Base-by-base conservation (phyloP, 345 rosid genomes). In the Salix purpurea region DNA sequence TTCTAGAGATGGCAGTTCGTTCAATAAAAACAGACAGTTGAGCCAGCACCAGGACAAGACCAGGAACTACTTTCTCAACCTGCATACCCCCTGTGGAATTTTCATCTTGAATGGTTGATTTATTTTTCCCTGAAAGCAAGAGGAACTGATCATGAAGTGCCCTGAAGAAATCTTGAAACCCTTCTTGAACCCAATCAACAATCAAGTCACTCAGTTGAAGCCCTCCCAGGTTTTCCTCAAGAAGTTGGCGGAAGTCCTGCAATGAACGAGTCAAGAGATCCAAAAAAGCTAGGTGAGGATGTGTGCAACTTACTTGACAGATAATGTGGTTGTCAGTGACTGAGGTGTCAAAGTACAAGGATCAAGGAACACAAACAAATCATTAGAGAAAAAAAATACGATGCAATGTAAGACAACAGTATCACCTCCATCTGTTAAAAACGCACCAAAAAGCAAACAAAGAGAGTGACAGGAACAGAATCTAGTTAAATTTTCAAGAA, bases 121-220 rank as follows among this genome's bases (percentile, higher is more conserved):
- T 92, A 76, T 84, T 90, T 87, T 84, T 92, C 66, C 95, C 97
- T 39, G 98, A 96, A 69, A 96, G 92, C 71, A 79, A 69, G 76
- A 88, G 86, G 82, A 96, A 90, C 67, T 74, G 84, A 73, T 79
- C 83, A 75, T 92, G 89, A 78, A 96, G 90, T 78, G 86, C 83
- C 86, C 84, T 84, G 78, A 96, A 93, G 86, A 96, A 94, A 74
- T 86, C 87, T 78, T 96, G 96, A 86, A 94, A 96, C 73, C 97
- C 99, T 88, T 89, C 97, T 90, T 89, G 97, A 81, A 94, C 89
- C 91, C 91, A 96, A 78, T 85, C 90, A 76, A 84, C 71, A 76
- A 91, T 84, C 40, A 79, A 83, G 71, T 88, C 92, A 64, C 89
- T 92, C 84, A 92, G 81, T 84, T 90, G 88, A 69, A 87, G 79